A percentile compares a stretch with the other conserved stretches of the same genome.
Evolutionary conservation across 176 grass and related monocot genomes (phyloP).

Genomic region (Avena insularis): DNA sequence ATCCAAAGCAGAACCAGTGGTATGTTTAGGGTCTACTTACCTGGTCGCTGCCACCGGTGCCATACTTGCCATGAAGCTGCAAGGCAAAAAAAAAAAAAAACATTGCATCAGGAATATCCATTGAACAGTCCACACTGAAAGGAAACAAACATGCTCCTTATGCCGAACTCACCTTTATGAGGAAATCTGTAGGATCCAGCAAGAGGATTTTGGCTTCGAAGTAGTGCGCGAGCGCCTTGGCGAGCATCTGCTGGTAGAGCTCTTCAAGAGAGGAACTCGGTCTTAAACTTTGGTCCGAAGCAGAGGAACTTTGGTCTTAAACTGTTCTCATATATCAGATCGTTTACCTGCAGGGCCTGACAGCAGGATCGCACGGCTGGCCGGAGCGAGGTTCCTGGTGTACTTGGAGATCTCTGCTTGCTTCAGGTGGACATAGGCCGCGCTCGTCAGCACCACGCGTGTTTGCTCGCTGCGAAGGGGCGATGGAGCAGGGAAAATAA

Average conservation of each 20-base stretch:
- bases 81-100: neutral
- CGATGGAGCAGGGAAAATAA: neutral
- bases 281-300: constrained; percentile 42
- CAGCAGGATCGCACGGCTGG: constrained; percentile 82
- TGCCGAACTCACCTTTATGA: constrained; percentile 72
- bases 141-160: neutral
- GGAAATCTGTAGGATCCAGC: constrained; percentile 90
- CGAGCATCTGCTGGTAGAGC: constrained; percentile 98
- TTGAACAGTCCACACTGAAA: neutral
- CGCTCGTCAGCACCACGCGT: constrained; percentile 85
- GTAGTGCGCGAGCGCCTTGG: constrained; percentile 85
- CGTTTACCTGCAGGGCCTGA: constrained; percentile 89
- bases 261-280: constrained; percentile 60
- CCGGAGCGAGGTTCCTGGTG: constrained; percentile 91
- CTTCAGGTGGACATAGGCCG: constrained; percentile 93
- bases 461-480: constrained; percentile 79
- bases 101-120: neutral
- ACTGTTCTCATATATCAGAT: neutral
- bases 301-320: constrained; percentile 37
- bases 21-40: constrained; percentile 45
- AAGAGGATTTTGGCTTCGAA: constrained; percentile 86
- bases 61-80: constrained; percentile 84
- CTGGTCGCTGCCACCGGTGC: constrained; percentile 53
- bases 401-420: constrained; percentile 86
- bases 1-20: constrained; percentile 6